Base-by-base conservation (phyloP, 2,329 filamentous ascomycete genomes). In the Phaeoacremonium minimum region DNA sequence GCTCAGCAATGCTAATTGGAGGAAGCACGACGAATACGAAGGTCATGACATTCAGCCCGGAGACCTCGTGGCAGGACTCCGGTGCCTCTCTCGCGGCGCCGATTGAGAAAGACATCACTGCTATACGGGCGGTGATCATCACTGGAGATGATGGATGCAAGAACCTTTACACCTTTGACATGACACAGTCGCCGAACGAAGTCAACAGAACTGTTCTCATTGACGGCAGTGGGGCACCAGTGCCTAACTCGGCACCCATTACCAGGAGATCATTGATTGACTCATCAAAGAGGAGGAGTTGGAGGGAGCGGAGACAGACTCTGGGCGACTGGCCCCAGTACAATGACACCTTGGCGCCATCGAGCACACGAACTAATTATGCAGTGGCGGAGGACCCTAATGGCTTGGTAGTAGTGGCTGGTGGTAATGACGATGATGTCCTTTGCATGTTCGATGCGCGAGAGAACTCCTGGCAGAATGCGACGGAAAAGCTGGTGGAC, bases 381-480 rank as follows among this genome's bases (percentile, higher is more conserved):
- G 83, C 86, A 0, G 57, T 95, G 13, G 85, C 89, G 0, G 75
- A 83, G 48, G 80, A 77, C 42, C 51, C 71, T 2, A 62, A 75
- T 44, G 86, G 84, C 4, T 63, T 83, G 45, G 77, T 91, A 2
- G 84, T 93, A 12, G 79, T 95, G 42, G 80, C 83, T n/a, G 87
- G 89, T 30, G 89, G 89, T 17, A 80, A 75, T 47, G 60, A 67
- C 6, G 64, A 83, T 2, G 74, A 85, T 42, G 73, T 85, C 0
- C 53, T 97, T 5, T 78, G 75, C 45, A 77, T 96, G 41, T 97
- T 95, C 59, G 73, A 95, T 50, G 79, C 80, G 30, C 74, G 71
- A 9, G 62, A 77, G 31, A 95, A 96, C 56, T 66, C 71, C 31
- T 97, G 91, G 91, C 60, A 85, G 15, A 82, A 95, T 53, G 71